Conservation (phyloP, 345 rosid genomes). For the Xanthoceras sorbifolium region DNA sequence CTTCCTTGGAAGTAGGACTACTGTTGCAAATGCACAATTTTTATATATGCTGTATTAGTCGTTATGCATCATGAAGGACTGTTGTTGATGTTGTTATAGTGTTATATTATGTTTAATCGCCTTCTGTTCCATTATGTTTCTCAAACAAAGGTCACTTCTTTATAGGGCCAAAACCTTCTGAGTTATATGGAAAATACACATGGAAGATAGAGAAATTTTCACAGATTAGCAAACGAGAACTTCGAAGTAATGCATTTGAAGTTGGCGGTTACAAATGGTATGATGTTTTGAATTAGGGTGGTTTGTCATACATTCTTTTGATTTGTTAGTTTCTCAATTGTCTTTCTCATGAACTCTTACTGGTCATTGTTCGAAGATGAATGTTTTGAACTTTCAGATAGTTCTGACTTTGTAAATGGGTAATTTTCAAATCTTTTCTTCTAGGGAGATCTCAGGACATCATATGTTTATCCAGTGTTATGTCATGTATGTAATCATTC, state of each 20-base stretch:
- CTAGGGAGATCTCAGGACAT: background rate
- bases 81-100: background rate
- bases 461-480: background rate
- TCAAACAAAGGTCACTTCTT: conserved; percentile 24
- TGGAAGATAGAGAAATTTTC: conserved; percentile 94
- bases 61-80: background rate
- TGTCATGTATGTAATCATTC: conserved; percentile 4
- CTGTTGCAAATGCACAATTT: background rate
- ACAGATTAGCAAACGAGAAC: conserved; percentile 77
- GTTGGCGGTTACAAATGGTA: conserved; percentile 97
- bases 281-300: conserved; percentile 27
- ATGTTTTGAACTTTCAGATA: background rate
- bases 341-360: background rate
- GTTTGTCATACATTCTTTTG: conserved; percentile 2
- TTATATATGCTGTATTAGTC: background rate
- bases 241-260: conserved; percentile 73
- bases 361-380: background rate
- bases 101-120: background rate
- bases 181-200: conserved; percentile 72
- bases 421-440: background rate
- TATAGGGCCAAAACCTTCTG: conserved; percentile 75
- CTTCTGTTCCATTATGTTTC: background rate
- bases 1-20: background rate
- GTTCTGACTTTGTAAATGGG: background rate
- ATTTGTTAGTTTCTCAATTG: background rate